phyloP scores from a whole-genome alignment of 306 rosid species.

The Inga leiocalycina region DNA sequence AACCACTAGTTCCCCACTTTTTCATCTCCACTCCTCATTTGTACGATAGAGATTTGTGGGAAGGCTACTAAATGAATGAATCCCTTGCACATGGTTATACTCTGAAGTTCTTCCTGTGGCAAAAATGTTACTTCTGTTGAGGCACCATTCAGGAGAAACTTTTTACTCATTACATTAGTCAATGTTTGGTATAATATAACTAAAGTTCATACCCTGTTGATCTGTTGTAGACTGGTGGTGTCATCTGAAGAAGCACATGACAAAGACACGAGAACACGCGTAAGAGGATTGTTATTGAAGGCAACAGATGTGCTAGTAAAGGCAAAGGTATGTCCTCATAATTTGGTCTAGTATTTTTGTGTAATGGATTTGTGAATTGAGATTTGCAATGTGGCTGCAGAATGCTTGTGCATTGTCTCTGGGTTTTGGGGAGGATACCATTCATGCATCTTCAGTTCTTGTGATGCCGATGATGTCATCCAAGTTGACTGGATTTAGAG shows the following conservation, averaged over 20 bases:
- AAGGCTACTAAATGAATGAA: background rate
- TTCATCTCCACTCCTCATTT: background rate
- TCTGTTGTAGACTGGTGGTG: slow-evolving; percentile 51
- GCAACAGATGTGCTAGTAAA: slow-evolving; percentile 54
- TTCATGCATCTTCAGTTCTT: slow-evolving; percentile 81
- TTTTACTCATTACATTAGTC: background rate
- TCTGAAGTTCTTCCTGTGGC: background rate
- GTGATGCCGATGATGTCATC: slow-evolving; percentile 99
- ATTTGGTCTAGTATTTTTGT: slow-evolving; percentile 15
- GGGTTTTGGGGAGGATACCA: slow-evolving; percentile 92
- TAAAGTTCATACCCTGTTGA: slow-evolving; percentile 22
- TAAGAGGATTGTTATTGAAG: slow-evolving; percentile 65
- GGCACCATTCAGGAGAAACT: background rate
- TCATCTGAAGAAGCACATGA: slow-evolving; percentile 62
- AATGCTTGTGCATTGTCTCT: slow-evolving; percentile 66
- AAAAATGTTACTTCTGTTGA: background rate
- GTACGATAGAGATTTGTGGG: background rate
- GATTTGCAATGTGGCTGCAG: slow-evolving; percentile 46
- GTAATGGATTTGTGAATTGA: background rate
- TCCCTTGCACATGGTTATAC: background rate
- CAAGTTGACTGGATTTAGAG: slow-evolving; percentile 90
- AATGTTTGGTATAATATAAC: background rate
- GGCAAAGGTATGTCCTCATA: slow-evolving; percentile 69
- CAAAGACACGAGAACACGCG: slow-evolving; percentile 56
- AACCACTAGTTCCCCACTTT: background rate